phyloP scores from a whole-genome alignment of 176 grass and related monocot genomes.

The Bonia amplexicaulis region DNA sequence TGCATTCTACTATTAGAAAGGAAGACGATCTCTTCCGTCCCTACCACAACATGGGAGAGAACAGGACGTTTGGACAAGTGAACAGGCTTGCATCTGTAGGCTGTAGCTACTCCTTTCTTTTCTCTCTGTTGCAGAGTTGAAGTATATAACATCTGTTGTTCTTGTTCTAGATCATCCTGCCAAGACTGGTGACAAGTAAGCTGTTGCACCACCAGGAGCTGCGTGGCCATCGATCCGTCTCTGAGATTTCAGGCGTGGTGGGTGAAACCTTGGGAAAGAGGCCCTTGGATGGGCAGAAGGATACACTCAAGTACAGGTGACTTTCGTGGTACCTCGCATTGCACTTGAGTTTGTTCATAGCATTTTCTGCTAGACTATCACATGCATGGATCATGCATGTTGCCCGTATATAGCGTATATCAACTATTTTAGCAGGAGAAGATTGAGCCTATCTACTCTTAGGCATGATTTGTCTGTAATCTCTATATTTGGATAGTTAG shows the following conservation, averaged over 20 bases:
- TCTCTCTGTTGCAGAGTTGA: constrained; percentile 11
- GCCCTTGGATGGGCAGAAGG: constrained; percentile 28
- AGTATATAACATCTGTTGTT: constrained; percentile 24
- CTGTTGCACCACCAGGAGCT: constrained; percentile 42
- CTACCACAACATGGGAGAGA: constrained; percentile 43
- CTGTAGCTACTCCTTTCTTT: constrained; percentile 13
- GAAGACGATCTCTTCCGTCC: constrained; percentile 24
- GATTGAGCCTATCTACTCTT: too few species aligned
- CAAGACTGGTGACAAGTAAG: constrained; percentile 58
- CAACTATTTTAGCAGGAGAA: too few species aligned
- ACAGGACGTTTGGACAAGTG: constrained; percentile 51
- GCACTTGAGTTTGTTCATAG: constrained; percentile 15
- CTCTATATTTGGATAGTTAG: too few species aligned
- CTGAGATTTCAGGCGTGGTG: constrained; percentile 48
- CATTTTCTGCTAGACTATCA: background rate
- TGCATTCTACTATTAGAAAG: constrained; percentile 34
- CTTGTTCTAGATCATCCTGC: constrained; percentile 65
- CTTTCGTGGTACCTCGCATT: background rate
- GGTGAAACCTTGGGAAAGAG: constrained; percentile 45
- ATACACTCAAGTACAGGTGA: constrained; percentile 74
- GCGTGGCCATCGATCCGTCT: constrained; percentile 31
- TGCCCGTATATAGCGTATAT: too few species aligned
- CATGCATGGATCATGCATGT: too few species aligned
- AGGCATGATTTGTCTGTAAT: too few species aligned
- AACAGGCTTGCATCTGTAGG: constrained; percentile 15